Percentiles rank a stretch among this genome's conserved stretches.
Evolutionary conservation across 1,284 basidiomycete genomes (phyloP).

Genomic region (Heterobasidion parviporum): DNA sequence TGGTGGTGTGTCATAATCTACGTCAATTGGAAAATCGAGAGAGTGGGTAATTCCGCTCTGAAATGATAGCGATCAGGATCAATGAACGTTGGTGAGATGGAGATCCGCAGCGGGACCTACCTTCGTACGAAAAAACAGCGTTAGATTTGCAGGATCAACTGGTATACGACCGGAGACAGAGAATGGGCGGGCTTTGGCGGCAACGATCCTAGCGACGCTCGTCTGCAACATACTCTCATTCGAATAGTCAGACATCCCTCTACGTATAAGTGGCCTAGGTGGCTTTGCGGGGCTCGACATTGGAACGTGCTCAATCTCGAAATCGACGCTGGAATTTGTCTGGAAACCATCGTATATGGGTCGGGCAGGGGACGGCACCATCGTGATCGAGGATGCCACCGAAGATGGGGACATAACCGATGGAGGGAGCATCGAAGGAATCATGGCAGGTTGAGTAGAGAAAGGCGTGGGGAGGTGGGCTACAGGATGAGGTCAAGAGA

Average conservation of each 20-base stretch:
- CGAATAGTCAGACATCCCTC: slow-evolving; percentile 27
- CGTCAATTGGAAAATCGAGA: slow-evolving; percentile 72
- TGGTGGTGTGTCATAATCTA: slow-evolving; percentile 65
- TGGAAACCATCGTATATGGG: slow-evolving; percentile 20
- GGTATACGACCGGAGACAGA: slow-evolving; percentile 63
- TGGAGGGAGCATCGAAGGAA: background rate
- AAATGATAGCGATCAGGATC: slow-evolving; percentile 3
- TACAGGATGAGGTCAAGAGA: background rate
- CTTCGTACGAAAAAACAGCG: slow-evolving; percentile 73
- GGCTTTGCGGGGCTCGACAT: slow-evolving; percentile 13
- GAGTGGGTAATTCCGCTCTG: slow-evolving; percentile 74
- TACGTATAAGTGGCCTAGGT: slow-evolving; percentile 16
- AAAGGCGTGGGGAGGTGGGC: background rate
- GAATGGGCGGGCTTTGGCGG: slow-evolving; percentile 54
- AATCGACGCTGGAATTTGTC: slow-evolving; percentile 22
- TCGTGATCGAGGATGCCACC: background rate
- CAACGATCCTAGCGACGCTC: slow-evolving; percentile 47
- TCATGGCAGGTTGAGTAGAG: background rate
- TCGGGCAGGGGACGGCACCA: slow-evolving; percentile 15
- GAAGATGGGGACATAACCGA: slow-evolving; percentile 6
- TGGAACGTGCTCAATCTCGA: slow-evolving; percentile 51
- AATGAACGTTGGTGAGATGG: background rate
- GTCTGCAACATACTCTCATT: slow-evolving; percentile 48
- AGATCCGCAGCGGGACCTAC: slow-evolving; percentile 26
- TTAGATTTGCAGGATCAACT: slow-evolving; percentile 56